Conservation (phyloP, 306 rosid species). For the Cucumis hystrix region DNA sequence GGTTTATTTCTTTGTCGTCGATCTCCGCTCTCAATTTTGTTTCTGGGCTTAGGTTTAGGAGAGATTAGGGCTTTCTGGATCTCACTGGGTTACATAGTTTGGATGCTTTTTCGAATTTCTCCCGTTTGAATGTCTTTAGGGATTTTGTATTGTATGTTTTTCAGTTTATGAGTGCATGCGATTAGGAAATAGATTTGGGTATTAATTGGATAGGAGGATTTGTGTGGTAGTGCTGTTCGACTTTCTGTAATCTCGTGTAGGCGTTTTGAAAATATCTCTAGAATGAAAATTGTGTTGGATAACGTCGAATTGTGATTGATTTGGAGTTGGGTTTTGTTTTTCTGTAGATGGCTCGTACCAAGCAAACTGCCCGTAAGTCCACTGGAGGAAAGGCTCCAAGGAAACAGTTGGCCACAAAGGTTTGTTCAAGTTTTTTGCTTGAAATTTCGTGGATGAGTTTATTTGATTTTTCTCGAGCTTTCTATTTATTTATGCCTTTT, state of each 20-base stretch:
- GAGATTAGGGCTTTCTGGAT: no score
- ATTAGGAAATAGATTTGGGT: neutral
- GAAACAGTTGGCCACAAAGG: conserved; percentile 98
- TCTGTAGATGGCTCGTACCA: conserved; percentile 86
- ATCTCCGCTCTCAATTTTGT: neutral
- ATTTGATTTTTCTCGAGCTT: neutral
- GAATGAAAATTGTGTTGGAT: no score
- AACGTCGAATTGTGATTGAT: neutral
- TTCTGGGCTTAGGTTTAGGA: no score
- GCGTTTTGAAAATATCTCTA: neutral
- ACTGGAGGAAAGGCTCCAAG: conserved; percentile 95
- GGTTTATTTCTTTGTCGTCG: no score
- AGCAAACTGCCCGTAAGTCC: conserved; percentile 95
- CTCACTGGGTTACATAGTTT: no score
- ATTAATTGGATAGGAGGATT: neutral
- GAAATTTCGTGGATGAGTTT: neutral
- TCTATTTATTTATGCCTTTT: fast-evolving
- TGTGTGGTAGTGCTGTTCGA: neutral
- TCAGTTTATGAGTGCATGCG: neutral
- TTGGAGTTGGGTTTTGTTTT: neutral
- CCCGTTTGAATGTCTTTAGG: neutral
- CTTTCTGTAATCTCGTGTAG: neutral
- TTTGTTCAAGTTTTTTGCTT: neutral
- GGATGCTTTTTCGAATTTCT: neutral
- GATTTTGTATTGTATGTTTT: neutral